Evolutionary conservation across 805 yeast genomes (phyloP).

Genomic region (Scheffersomyces spartinae): DNA sequence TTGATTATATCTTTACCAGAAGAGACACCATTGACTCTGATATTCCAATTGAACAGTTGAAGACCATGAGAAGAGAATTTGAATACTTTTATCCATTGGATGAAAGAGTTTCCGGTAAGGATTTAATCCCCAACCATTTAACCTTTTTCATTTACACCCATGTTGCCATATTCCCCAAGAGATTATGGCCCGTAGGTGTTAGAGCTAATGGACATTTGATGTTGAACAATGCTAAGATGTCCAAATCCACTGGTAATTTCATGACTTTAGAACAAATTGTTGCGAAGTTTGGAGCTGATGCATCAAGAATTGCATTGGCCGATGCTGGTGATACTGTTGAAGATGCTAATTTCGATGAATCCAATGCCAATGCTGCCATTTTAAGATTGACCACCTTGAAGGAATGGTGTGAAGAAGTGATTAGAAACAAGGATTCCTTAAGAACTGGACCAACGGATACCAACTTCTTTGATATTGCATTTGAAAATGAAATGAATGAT

Average conservation of each 20-base stretch:
- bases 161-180: conserved; percentile 84
- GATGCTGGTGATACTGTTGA: conserved; percentile 97
- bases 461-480: conserved; percentile 74
- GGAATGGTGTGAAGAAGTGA: conserved; percentile 87
- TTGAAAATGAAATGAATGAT: conserved; percentile 85
- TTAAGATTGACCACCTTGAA: conserved; percentile 83
- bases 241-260: conserved; percentile 95
- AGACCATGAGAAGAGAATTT: conserved; percentile 79
- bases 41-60: conserved; percentile 57
- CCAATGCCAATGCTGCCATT: conserved; percentile 94
- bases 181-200: conserved; percentile 88
- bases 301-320: conserved; percentile 92
- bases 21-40: conserved; percentile 43
- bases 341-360: conserved; percentile 96
- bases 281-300: conserved; percentile 93
- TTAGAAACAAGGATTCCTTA: conserved; percentile 38
- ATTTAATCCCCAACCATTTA: conserved; percentile 92
- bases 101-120: conserved; percentile 87
- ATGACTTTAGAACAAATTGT: conserved; percentile 79
- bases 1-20: conserved; percentile 79
- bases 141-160: conserved; percentile 91
- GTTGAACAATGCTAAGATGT: conserved; percentile 95
- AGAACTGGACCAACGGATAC: conserved; percentile 35
- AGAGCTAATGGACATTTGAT: conserved; percentile 93
- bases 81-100: conserved; percentile 96